Base-by-base conservation (phyloP, 2,329 filamentous ascomycete genomes). In the Fusarium pseudoanthophilum region DNA sequence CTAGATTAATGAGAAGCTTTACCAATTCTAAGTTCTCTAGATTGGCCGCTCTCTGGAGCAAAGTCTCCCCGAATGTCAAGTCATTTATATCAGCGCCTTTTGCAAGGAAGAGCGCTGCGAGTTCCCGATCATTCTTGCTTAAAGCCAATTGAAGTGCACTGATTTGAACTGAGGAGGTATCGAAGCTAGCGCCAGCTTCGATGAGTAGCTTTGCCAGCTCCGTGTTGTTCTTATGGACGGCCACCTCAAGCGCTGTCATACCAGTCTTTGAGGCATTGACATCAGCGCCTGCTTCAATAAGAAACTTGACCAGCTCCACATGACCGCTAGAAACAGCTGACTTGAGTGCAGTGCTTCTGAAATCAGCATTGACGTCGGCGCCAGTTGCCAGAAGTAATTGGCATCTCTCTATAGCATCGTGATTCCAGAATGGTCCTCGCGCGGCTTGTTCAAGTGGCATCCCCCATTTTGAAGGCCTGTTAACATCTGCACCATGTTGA, bases 81-180 rank as follows among this genome's bases (percentile, higher is more conserved):
- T 71, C 76, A n/a, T 83, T 78, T 4, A 83, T 60, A 46, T 79
- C 72, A 0, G 80, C 80, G 0, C 81, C 79, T 3, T 71, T 62
- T 28, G 64, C 57, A 3, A 85, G 67, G 8, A 84, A 63, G 2
- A 71, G 61, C 8, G 71, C 57, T 11, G 80, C 76, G 9, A 83
- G 60, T 1, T 70, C 64, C 0, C 72, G 6, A 21, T 69, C 65
- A 0, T 63, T 60, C 0, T 8, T 8, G 0, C 0, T 2, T 2
- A 52, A 0, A 15, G 49, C 32, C 16, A 8, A 26, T 0, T 5
- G 4, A 15, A 52, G 32, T 1, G 2, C 11, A 20, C 11, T 20
- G 1, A 0, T 7, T 11, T 0, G 2, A 15, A 0, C 0, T 2
- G n/a, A 10, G 8, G 4, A 36, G 11, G 5, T 37, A 6, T 26